Percentiles rank a stretch among this genome's conserved stretches.
Conservation (phyloP, 306 rosid genomes). For the Begonia loranthoides region DNA sequence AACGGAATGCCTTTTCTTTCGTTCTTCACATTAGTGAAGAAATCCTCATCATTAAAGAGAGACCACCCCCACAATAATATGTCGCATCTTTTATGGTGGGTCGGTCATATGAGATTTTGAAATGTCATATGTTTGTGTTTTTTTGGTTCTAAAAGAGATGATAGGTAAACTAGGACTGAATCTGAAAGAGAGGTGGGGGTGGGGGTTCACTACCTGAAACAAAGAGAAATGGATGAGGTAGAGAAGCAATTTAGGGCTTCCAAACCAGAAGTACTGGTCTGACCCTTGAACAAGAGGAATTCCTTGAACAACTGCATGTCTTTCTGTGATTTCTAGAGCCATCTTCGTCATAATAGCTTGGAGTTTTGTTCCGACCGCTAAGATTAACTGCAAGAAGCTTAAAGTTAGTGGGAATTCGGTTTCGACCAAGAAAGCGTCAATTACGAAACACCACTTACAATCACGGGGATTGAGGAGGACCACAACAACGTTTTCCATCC, state of each 20-base stretch:
- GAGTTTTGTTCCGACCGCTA: conserved; percentile 79
- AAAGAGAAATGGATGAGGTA: conserved; percentile 88
- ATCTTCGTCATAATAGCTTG: conserved; percentile 69
- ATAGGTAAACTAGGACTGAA: too few relatives aligned
- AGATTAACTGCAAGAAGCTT: conserved; percentile 51
- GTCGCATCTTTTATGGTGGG: too few relatives aligned
- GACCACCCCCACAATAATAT: too few relatives aligned
- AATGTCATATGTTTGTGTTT: too few relatives aligned
- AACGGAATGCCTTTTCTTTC: too few relatives aligned
- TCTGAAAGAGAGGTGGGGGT: too few relatives aligned
- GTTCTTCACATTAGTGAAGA: too few relatives aligned
- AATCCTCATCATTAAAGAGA: too few relatives aligned
- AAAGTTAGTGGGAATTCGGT: not conserved
- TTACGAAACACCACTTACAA: conserved; percentile 32
- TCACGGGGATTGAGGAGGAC: conserved; percentile 72
- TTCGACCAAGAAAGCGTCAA: not conserved
- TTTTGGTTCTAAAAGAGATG: too few relatives aligned
- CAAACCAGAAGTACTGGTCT: conserved; percentile 87
- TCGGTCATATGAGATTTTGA: too few relatives aligned
- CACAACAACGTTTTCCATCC: conserved; percentile 83
- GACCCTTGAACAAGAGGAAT: conserved; percentile 95
- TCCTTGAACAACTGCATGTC: conserved; percentile 92
- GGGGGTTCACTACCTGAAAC: conserved; percentile 51
- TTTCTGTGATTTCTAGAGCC: conserved; percentile 88
- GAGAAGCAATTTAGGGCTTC: conserved; percentile 73